A percentile compares a stretch with the other conserved stretches of the same genome.
Evolutionary conservation across 192 early-diverging fungal species (phyloP).

Genomic region (Mortierella antarctica): DNA sequence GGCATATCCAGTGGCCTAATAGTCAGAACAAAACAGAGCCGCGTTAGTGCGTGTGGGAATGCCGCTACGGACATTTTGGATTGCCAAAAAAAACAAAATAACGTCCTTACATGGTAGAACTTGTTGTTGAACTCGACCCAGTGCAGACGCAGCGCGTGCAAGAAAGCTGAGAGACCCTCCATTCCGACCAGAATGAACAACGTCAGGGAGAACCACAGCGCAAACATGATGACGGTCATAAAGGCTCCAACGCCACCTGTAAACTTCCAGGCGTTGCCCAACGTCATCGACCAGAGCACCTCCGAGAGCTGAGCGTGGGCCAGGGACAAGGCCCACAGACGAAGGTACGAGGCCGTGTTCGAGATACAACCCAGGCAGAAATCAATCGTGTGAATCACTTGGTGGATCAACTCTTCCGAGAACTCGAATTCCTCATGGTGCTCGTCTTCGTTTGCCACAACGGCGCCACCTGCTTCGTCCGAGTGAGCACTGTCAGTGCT

Average conservation of each 20-base stretch:
- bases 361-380: conserved; percentile 97
- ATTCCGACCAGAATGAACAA: conserved; percentile 85
- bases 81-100: background rate
- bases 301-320: conserved; percentile 99
- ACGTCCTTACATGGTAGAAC: conserved; percentile 77
- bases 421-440: conserved; percentile 88
- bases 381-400: conserved; percentile 99
- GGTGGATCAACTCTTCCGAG: conserved; percentile 96
- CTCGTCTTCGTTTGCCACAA: conserved; percentile 76
- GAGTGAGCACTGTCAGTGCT: conserved; percentile 55
- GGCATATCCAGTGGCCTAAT: conserved; percentile 78
- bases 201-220: conserved; percentile 93
- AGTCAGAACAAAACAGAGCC: background rate
- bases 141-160: conserved; percentile 96
- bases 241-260: conserved; percentile 67
- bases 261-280: conserved; percentile 68
- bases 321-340: conserved; percentile 98
- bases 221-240: conserved; percentile 82
- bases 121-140: conserved; percentile 99
- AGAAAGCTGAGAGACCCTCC: conserved; percentile 95
- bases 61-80: background rate
- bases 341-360: conserved; percentile 98
- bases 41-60: background rate
- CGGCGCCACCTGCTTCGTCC: conserved; percentile 58
- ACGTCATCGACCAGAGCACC: conserved; percentile 96